Evolutionary conservation across 805 yeast genomes (phyloP), one percentile per base, ranked within the genome.

Genomic region (Saccharomycopsis oosterbeekiorum): DNA sequence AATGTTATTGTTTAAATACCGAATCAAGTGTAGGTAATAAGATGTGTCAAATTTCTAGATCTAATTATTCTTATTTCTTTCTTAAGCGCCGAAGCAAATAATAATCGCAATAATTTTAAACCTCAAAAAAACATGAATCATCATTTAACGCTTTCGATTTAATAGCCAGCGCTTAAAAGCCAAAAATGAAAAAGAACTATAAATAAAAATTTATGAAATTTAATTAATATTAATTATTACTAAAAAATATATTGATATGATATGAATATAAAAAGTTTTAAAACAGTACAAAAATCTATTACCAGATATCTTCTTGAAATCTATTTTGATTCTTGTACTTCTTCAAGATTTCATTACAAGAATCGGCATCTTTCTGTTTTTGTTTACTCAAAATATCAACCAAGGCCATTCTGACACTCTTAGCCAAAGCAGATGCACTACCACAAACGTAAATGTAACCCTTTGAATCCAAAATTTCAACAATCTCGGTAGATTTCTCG

Each of bases 231-330:
- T 34, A 53, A 26, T 34, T 26, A 53, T 34, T n/a, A 29, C 8
- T 24, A 11, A 51, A 34, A n/a, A 26, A 10, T 4, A 29, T n/a
- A 21, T 24, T 37, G 15, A 41, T 19, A 56, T 29, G 24, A 56
- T 39, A 41, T 17, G 15, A n/a, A 41, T 39, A 8, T 24, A 56
- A 11, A 36, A 34, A 39, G 17, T 24, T 19, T 4, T 29, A 53
- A 53, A 26, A 34, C 26, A 17, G 5, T 34, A 53, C 14, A 55
- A 55, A 37, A 55, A 41, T 62, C 56, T 36, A 26, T 75, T 77
- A 93, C 99, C 99, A 93, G 14, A 93, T 97, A 79, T 93, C 99
- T 76, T 94, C 98, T 76, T 93, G 99, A 74, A 91, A 93, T 74
- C 86, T 84, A 71, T 92, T 93, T 68, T 87, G 85, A 29, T 89